phyloP scores from a whole-genome alignment of 306 rosid species.

The Quercus parvula region DNA sequence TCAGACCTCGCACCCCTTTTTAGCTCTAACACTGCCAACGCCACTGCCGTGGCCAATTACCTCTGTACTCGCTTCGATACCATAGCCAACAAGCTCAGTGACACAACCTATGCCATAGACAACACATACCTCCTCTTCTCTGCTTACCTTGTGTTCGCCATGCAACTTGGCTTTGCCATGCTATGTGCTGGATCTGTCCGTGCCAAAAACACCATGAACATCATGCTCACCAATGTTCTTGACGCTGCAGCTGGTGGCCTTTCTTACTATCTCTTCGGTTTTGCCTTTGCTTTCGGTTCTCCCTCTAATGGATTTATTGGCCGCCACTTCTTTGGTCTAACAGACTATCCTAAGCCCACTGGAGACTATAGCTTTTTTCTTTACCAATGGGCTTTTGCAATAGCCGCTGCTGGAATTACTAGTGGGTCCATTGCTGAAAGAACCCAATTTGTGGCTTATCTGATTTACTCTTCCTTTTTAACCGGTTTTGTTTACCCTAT shows the following conservation, averaged over 20 bases:
- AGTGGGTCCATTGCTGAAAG: constrained; percentile 88
- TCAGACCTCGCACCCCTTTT: constrained; percentile 43
- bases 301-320: constrained; percentile 85
- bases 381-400: constrained; percentile 91
- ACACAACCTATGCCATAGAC: constrained; percentile 55
- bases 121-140: constrained; percentile 67
- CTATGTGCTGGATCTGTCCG: constrained; percentile 89
- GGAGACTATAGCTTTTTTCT: constrained; percentile 70
- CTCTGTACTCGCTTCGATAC: constrained; percentile 47
- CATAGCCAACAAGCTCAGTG: constrained; percentile 31
- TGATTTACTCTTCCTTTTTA: constrained; percentile 63
- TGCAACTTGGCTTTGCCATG: constrained; percentile 97
- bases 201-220: constrained; percentile 90
- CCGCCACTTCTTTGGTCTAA: constrained; percentile 66
- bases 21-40: constrained; percentile 17
- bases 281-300: constrained; percentile 69
- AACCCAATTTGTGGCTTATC: constrained; percentile 74
- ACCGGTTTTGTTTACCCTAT: constrained; percentile 76
- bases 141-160: constrained; percentile 82
- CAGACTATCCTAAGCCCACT: constrained; percentile 21
- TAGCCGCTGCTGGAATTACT: constrained; percentile 74
- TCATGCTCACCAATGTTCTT: constrained; percentile 91
- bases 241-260: constrained; percentile 79
- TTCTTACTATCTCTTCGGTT: constrained; percentile 78
- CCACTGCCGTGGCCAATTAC: constrained; percentile 47